Conservation (phyloP, 495 filamentous ascomycete genomes). For the Tuber umbilicatum region DNA sequence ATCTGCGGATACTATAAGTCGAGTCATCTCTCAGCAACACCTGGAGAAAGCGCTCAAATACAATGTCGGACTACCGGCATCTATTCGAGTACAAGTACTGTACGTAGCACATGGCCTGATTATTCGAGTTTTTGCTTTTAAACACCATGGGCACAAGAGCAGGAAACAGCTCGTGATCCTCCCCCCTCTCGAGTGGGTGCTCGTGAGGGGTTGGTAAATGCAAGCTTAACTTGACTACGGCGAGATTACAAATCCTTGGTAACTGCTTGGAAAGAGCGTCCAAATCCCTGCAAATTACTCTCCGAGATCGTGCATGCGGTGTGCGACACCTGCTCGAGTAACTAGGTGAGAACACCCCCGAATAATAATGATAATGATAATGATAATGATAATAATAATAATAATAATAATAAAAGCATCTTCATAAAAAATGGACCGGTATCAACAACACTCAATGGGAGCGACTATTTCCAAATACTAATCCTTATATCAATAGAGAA, state of each 20-base stretch:
- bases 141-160: not conserved
- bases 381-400: too few species aligned
- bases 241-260: not conserved
- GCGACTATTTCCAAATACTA: not conserved
- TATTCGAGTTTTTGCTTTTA: not conserved
- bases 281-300: not conserved
- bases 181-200: not conserved
- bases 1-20: too few species aligned
- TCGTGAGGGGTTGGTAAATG: not conserved
- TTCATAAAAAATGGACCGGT: too few species aligned
- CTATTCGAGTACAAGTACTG: too few species aligned
- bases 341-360: too few species aligned
- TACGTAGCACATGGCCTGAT: too few species aligned
- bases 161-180: not conserved
- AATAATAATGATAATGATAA: too few species aligned
- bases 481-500: slow-evolving; percentile 7
- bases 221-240: not conserved
- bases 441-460: too few species aligned
- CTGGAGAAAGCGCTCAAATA: too few species aligned
- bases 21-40: too few species aligned
- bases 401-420: too few species aligned
- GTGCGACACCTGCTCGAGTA: not conserved
- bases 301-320: not conserved
- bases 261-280: not conserved
- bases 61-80: too few species aligned